phyloP scores from a whole-genome alignment of 106 monocot species.

The Hemerocallis citrina region DNA sequence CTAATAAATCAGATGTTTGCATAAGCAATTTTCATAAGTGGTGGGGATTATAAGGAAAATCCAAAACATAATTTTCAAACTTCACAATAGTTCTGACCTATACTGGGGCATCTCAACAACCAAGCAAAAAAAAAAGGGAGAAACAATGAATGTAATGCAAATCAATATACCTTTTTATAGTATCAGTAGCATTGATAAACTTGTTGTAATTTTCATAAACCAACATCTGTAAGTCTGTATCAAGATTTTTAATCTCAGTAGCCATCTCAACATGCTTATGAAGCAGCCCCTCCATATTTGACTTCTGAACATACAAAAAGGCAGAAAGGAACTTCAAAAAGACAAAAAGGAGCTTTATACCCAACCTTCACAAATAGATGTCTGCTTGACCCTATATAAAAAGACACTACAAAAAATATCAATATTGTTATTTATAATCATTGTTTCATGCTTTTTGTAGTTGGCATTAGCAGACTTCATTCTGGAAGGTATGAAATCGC shows the following conservation, averaged over 20 bases:
- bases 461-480: too few relatives aligned
- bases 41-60: neutral
- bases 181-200: conserved; percentile 97
- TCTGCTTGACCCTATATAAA: too few relatives aligned
- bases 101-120: neutral
- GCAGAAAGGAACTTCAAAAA: conserved; percentile 6
- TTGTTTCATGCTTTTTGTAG: too few relatives aligned
- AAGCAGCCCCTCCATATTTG: conserved; percentile 82
- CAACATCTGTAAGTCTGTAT: conserved; percentile 96
- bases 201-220: conserved; percentile 99
- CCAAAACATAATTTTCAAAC: neutral
- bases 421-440: too few relatives aligned
- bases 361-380: too few relatives aligned
- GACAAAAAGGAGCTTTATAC: too few relatives aligned
- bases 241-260: conserved; percentile 97
- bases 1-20: neutral
- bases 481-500: too few relatives aligned
- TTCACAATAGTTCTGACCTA: too few relatives aligned
- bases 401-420: too few relatives aligned
- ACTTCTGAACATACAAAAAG: conserved; percentile 56
- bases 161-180: conserved; percentile 97
- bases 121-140: too few relatives aligned
- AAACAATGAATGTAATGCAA: too few relatives aligned
- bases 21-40: too few relatives aligned
- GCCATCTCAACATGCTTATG: conserved; percentile 96